These are phyloP conservation scores for Dittrichia graveolens DNA, from an alignment of 129 eudicot genomes.

Conservation along the genomic window DNA sequence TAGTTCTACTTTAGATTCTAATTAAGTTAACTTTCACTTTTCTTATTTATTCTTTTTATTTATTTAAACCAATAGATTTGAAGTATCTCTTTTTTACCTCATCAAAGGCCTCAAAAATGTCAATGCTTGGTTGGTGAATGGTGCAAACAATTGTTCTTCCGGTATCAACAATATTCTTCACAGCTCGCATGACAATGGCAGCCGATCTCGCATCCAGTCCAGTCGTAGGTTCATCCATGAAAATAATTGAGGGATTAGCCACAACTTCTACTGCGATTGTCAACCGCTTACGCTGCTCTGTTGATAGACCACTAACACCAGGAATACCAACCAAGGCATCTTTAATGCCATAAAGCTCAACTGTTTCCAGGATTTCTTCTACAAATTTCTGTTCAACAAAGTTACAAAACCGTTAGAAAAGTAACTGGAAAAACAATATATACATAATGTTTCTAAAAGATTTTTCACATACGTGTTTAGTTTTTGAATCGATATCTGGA, in stretches of 20 bases:
- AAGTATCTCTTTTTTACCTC: conserved; percentile 32
- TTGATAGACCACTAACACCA: conserved; percentile 44
- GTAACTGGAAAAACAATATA: not conserved
- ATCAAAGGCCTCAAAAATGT: conserved; percentile 52
- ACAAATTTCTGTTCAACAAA: conserved; percentile 26
- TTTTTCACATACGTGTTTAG: conserved; percentile 49
- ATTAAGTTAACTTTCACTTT: too few species aligned
- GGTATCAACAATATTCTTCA: conserved; percentile 42
- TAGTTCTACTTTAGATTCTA: too few species aligned
- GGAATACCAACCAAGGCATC: conserved; percentile 42
- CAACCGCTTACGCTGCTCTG: conserved; percentile 47
- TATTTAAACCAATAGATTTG: not conserved
- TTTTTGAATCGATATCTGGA: conserved; percentile 57
- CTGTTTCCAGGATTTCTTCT: conserved; percentile 32
- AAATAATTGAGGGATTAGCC: conserved; percentile 51
- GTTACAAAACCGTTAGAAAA: not conserved
- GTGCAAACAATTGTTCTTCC: conserved; percentile 51
- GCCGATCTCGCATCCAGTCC: conserved; percentile 50
- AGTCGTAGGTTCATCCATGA: conserved; percentile 53
- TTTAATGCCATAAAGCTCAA: conserved; percentile 31
- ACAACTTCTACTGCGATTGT: conserved; percentile 49
- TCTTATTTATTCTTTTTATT: too few species aligned
- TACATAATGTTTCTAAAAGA: not conserved
- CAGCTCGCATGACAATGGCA: conserved; percentile 49
- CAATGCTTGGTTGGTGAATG: conserved; percentile 50